These are phyloP conservation scores for Acidiella bohemica DNA, from an alignment of 495 filamentous ascomycete genomes.

Conservation along the genomic window DNA sequence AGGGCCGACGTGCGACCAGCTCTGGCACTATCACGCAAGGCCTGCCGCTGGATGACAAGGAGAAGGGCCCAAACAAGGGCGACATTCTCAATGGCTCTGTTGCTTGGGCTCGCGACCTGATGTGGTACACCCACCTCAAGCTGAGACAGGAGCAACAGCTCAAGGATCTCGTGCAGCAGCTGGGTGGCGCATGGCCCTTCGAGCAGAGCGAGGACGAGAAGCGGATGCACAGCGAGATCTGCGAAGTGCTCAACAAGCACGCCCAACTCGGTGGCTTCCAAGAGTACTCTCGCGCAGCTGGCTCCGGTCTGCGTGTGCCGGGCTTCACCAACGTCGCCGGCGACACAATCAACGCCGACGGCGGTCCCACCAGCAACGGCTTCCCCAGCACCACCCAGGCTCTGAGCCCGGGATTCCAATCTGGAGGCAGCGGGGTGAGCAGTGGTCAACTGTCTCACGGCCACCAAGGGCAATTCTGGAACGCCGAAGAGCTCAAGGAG, in stretches of 20 bases:
- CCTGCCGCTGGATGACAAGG: conserved; percentile 86
- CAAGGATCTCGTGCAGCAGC: conserved; percentile 51
- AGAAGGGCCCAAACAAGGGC: conserved; percentile 97
- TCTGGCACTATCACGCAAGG: conserved; percentile 83
- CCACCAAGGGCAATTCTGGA: conserved; percentile 49
- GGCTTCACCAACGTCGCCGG: conserved; percentile 87
- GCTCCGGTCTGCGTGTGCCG: conserved; percentile 76
- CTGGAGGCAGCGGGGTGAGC: conserved; percentile 40
- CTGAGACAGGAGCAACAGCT: conserved; percentile 79
- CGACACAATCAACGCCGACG: conserved; percentile 47
- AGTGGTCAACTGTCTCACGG: conserved; percentile 29
- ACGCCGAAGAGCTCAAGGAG: conserved; percentile 65
- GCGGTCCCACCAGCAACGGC: conserved; percentile 55
- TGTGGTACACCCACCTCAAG: conserved; percentile 87
- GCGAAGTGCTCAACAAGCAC: conserved; percentile 61
- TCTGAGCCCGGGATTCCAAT: conserved; percentile 58
- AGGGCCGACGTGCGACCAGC: conserved; percentile 54
- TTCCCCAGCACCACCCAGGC: conserved; percentile 45
- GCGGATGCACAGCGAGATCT: conserved; percentile 84
- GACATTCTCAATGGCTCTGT: conserved; percentile 96
- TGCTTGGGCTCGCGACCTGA: conserved; percentile 90
- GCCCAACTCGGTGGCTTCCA: conserved; percentile 30
- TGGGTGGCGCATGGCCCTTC: conserved; percentile 64
- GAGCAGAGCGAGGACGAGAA: conserved; percentile 83
- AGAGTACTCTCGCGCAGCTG: conserved; percentile 72